Base-by-base conservation (phyloP, 148 eudicot genomes). In the Simmondsia chinensis region DNA sequence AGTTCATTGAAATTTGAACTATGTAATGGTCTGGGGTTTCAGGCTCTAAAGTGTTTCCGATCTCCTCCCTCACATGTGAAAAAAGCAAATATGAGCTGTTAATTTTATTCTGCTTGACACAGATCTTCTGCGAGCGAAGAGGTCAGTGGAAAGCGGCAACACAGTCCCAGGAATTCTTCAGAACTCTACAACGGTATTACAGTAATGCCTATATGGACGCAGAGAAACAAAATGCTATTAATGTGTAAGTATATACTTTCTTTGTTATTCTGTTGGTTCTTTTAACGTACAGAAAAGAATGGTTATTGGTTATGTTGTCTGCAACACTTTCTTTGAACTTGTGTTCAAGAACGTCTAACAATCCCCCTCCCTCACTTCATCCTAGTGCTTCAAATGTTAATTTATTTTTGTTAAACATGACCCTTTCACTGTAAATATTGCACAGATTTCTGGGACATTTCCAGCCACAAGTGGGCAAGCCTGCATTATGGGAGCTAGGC, bases 71-170 rank as follows among this genome's bases (percentile, higher is more conserved):
- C 19, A 11, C 17, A 32, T 2, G 11, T 5, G 26, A 7, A 43
- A 14, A 7, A 43, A 43, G 2, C 16, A 30, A 7, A 29, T 6
- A 4, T 48, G 26, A 36, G 33, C 20, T 48, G 21, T 43, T 14
- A 7, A 35, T 37, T 27, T 50, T 47, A n/a, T 51, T 62, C 28
- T 32, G 42, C 49, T 46, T 55, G 39, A 22, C 23, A 11, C 67
- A 87, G 97, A 81, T 84, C 61, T 89, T 89, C 50, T 85, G 95
- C 6, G 41, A 78, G 66, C 55, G 87, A 61, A 74, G 95, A 65
- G 97, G 97, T 33, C 91, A 84, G 39, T 89, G 97, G 87, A 84
- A 65, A 58, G 97, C 95, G 20, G 87, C 97, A 35, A 84, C 74
- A 9, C 93, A 84, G 39, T 84, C 95, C 5, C 97, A 89, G 70